Conservation (phyloP, 106 monocot genomes). For the Allium cepa region DNA sequence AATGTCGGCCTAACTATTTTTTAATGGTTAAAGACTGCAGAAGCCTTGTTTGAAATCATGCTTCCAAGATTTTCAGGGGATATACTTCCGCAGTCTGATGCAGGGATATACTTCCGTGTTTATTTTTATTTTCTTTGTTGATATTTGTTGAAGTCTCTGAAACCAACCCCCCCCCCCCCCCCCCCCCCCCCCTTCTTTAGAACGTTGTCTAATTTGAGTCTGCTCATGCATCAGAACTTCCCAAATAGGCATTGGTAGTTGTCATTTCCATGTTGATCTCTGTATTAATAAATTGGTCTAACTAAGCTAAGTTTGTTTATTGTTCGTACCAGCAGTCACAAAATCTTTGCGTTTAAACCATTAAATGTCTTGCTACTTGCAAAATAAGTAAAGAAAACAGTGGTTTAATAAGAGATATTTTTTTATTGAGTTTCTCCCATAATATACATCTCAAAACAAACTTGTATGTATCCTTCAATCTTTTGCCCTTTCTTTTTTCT, state of each 20-base stretch:
- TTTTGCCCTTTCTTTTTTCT: background rate
- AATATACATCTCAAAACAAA: background rate
- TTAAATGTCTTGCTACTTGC: too few relatives aligned
- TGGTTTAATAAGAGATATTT: too few relatives aligned
- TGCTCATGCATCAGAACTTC: background rate
- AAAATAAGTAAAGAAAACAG: too few relatives aligned
- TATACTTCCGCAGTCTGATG: slow-evolving; percentile 81
- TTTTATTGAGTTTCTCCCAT: too few relatives aligned
- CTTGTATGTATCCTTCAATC: background rate
- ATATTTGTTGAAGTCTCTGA: background rate
- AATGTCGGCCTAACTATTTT: slow-evolving; percentile 2
- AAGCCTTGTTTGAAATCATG: slow-evolving; percentile 83
- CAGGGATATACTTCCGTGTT: slow-evolving; percentile 38
- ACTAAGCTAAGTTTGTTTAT: too few relatives aligned
- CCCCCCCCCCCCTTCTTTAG: background rate
- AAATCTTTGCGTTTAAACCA: too few relatives aligned
- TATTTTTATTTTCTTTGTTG: background rate
- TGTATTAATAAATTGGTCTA: too few relatives aligned
- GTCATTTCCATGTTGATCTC: too few relatives aligned
- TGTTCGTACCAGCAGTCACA: too few relatives aligned
- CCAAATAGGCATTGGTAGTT: too few relatives aligned
- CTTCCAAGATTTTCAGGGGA: slow-evolving; percentile 95
- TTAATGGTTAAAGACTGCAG: slow-evolving; percentile 63
- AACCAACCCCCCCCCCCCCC: too few relatives aligned
- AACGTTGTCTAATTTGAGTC: background rate